Percentiles rank a stretch among this genome's conserved stretches.
Conservation (phyloP, 148 eudicot genomes). For the Rhododendron henanense region DNA sequence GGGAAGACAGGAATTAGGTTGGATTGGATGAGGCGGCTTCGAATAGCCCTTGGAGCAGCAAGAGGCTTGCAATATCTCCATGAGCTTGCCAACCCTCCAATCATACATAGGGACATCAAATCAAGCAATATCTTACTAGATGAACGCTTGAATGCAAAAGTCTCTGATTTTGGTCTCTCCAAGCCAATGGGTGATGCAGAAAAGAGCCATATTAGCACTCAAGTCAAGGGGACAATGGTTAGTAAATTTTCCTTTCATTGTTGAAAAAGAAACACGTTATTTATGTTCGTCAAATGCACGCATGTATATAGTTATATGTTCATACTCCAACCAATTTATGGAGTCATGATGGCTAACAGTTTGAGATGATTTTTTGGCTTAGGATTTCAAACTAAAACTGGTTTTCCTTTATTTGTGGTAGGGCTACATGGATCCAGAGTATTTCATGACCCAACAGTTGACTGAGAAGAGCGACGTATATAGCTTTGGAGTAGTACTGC, state of each 20-base stretch:
- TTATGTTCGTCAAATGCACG: neutral
- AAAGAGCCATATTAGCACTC: slow-evolving; percentile 21
- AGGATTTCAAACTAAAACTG: neutral
- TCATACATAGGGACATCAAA: slow-evolving; percentile 25
- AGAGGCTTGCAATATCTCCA: slow-evolving; percentile 26
- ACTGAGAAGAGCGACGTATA: slow-evolving; percentile 13
- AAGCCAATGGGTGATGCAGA: slow-evolving; percentile 14
- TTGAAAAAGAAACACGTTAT: neutral
- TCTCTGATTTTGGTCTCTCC: slow-evolving; percentile 27
- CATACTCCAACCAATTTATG: neutral
- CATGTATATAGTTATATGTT: neutral
- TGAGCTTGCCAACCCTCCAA: slow-evolving; percentile 27
- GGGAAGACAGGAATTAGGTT: slow-evolving; percentile 22
- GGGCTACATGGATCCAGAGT: slow-evolving; percentile 26
- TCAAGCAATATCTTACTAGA: slow-evolving; percentile 23
- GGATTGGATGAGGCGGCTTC: slow-evolving; percentile 27
- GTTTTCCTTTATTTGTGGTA: neutral
- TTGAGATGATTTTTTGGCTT: neutral
- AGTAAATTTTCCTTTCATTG: neutral
- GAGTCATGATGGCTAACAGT: neutral
- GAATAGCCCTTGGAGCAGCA: slow-evolving; percentile 20
- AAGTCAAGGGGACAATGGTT: slow-evolving; percentile 32
- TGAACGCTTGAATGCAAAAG: slow-evolving; percentile 19
- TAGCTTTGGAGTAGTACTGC: slow-evolving; percentile 20
- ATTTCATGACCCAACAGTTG: slow-evolving; percentile 13